Conservation (phyloP, 805 yeast genomes). For the Pichia nakasei region DNA sequence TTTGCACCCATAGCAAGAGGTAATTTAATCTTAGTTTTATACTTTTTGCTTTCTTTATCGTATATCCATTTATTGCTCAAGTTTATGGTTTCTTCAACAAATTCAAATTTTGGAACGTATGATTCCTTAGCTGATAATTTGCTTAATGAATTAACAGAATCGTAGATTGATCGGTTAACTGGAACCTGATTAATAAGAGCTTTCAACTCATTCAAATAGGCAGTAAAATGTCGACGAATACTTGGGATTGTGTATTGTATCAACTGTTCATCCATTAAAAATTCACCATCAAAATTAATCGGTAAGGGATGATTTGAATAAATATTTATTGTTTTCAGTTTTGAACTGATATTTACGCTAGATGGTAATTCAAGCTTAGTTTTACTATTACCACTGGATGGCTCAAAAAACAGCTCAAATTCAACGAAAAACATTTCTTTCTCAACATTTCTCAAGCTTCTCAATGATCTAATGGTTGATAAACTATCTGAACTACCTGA, state of each 20-base stretch:
- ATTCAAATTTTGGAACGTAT: slow-evolving; percentile 5
- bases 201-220: slow-evolving; percentile 1
- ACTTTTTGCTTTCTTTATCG: neutral
- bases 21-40: neutral
- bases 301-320: slow-evolving; percentile 5
- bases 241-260: slow-evolving; percentile 4
- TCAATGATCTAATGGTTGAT: neutral
- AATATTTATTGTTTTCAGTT: neutral
- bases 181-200: neutral
- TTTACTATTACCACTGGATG: neutral
- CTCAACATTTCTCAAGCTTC: neutral
- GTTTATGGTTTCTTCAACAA: slow-evolving; percentile 1
- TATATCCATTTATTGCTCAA: slow-evolving; percentile 2
- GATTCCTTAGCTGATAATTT: slow-evolving; percentile 3
- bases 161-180: neutral
- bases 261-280: slow-evolving; percentile 8
- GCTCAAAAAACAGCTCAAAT: neutral
- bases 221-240: neutral
- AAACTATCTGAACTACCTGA: slow-evolving; percentile 2
- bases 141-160: slow-evolving; percentile 3
- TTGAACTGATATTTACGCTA: neutral
- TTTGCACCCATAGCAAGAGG: slow-evolving; percentile 2
- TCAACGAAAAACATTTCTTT: slow-evolving; percentile 6
- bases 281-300: slow-evolving; percentile 5
- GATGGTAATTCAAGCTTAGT: slow-evolving; percentile 3